Base-by-base conservation (phyloP, 441 rosid species). In the Cnidoscolus chayamansa region DNA sequence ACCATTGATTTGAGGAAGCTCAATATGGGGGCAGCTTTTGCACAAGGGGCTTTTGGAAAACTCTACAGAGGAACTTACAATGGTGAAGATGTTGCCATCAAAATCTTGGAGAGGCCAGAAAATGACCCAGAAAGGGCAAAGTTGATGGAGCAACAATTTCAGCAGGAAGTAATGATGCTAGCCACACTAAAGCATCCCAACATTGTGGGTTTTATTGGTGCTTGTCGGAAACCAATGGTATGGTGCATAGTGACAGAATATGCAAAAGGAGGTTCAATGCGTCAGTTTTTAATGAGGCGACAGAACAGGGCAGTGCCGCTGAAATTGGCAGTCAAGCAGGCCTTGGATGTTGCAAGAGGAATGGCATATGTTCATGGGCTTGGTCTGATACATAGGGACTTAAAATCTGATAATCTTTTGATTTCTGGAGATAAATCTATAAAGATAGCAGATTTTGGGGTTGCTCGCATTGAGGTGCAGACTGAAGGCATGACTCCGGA, bases 401-500 rank as follows among this genome's bases (percentile, higher is more conserved):
- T 93, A 74, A 93, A 93, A 80, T 93, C 98, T 1, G 98, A 93
- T 81, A 93, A 93, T 85, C 93, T 93, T 67, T 82, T 93, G 64
- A 90, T 93, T 74, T 80, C 90, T 66, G 92, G 90, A 51, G 97
- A 93, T 81, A 87, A 86, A 79, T 88, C 97, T n/a, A 93, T 93
- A 73, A 93, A 91, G 75, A 90, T 93, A 81, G 97, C 97, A 80
- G 98, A 93, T 83, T 93, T 91, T 85, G 98, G 98, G 56, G 97
- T 93, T 55, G 98, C 98, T 25, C 85, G 98, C 50, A 93, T 93
- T 72, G 97, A 93, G 83, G 97, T 93, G 81, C 97, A 93, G 84
- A 89, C 96, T 0, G 98, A 93, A 85, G 98, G 98, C 68, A 93
- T 93, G 98, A 93, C 98, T 17, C 98, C 97, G 0, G 98, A 91